Base-by-base conservation (phyloP, 148 eudicot species). In the Talinum fruticosum region DNA sequence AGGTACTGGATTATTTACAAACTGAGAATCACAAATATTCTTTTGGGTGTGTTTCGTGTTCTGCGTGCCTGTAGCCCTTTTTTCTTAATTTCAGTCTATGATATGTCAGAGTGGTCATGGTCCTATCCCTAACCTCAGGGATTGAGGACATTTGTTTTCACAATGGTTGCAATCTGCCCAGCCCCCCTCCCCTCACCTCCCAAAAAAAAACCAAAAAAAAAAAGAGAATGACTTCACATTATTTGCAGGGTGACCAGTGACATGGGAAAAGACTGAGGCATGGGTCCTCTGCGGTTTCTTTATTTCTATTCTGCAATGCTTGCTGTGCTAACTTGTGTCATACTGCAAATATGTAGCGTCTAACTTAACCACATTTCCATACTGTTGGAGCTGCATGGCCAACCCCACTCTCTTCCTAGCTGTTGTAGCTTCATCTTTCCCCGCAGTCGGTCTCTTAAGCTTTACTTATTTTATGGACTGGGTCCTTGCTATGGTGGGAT, bases 1-100 rank as follows among this genome's bases (percentile, higher is more conserved):
- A 95, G 96, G 98, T 93, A 86, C 28, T 28, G 13, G 19, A 65
- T 69, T 68, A 5, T 59, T 61, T 72, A 21, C 5, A 6, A 53
- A 19, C 59, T 53, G 21, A 19, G 4, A 51, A 15, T 21, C 23
- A 19, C 6, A 3, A 19, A 53, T 53, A 41, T 41, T 8, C 47
- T 38, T 38, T 38, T n/a, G n/a, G n/a, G 44, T 41, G 47, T 41
- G 14, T 41, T 41, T 41, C 47, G 12, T 41, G 13, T 41, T 41
- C 47, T 41, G 12, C 47, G 8, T 41, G 47, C 0, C 13, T 41
- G 1, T 41, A 14, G 47, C 47, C 47, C 47, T 0, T 41, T 41
- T 41, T 41, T 14, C 47, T 41, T 41, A 3, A 41, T 0, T 41
- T 41, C 12, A 2, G 13, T 41, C 13, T 41, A 41, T 41, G 47